phyloP scores from a whole-genome alignment of 1,284 basidiomycete genomes.

The Ustilago nuda region DNA sequence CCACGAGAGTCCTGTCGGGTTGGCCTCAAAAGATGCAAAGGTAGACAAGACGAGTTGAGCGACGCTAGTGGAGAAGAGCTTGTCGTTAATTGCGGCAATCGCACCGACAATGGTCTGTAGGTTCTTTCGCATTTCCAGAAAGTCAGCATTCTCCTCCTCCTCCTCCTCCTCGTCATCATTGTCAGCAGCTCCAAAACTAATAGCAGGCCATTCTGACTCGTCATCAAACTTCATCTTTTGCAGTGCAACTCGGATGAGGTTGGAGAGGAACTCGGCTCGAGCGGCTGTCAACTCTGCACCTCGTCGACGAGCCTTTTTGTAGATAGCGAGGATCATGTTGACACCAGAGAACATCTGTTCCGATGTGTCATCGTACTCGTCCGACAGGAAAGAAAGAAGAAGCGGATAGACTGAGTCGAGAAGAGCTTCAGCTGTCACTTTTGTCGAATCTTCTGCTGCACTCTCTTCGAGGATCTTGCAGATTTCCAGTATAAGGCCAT shows the following conservation, averaged over 20 bases:
- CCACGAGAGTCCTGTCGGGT: conserved; percentile 79
- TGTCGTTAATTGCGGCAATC: conserved; percentile 81
- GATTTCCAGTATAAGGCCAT: conserved; percentile 85
- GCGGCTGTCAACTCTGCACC: conserved; percentile 44
- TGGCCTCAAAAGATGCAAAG: conserved; percentile 76
- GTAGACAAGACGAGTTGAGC: conserved; percentile 80
- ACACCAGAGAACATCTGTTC: conserved; percentile 63
- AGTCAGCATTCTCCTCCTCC: conserved; percentile 86
- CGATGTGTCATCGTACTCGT: conserved; percentile 74
- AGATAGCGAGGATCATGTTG: conserved; percentile 58
- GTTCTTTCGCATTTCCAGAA: conserved; percentile 87
- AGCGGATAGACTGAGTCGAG: conserved; percentile 82
- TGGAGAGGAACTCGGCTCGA: conserved; percentile 76
- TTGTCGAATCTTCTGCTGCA: conserved; percentile 75
- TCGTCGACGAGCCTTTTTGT: conserved; percentile 64
- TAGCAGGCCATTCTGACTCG: conserved; percentile 84
- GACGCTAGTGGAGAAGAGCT: conserved; percentile 80
- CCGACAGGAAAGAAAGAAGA: conserved; percentile 87
- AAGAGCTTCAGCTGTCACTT: conserved; percentile 77
- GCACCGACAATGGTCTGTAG: conserved; percentile 85
- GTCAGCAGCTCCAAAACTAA: conserved; percentile 74
- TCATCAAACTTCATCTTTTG: conserved; percentile 76
- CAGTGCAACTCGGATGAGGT: conserved; percentile 82
- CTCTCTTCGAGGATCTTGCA: conserved; percentile 81
- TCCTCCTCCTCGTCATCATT: conserved; percentile 74